Evolutionary conservation across 2,329 filamentous ascomycete genomes (phyloP), one percentile per base, ranked within the genome.

Genomic region (Cladosporium sp.): DNA sequence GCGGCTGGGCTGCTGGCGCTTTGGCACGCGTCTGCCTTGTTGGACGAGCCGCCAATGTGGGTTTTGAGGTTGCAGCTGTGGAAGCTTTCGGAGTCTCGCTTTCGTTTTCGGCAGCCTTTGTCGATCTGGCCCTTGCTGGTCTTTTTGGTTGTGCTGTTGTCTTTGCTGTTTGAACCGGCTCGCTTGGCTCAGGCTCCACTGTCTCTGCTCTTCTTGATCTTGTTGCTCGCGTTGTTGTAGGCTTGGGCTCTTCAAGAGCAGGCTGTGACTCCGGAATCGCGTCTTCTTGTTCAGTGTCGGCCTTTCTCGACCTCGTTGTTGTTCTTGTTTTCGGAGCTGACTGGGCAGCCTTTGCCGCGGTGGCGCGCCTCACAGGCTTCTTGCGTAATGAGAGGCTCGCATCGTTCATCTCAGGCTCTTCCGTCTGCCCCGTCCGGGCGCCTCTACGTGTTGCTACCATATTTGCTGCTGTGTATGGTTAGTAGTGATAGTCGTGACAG

Each of bases 391-490:
- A 52, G 8, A 54, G 38, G 24, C 54, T 48, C 9, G 42, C 20
- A 19, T 53, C 53, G 13, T 47, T 37, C 24, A 36, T 17, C 15
- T 56, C 56, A n/a, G 53, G 53, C 18, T 55, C 54, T 8, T 58
- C 53, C 9, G 53, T 48, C 11, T 49, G 57, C 15, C 53, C 54
- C 2, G 54, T 61, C 3, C 58, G 57, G 55, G 62, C 61, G 22
- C 58, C 61, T 27, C 63, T 56, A 52, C 67, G 54, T 49, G 67
- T 69, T 15, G 66, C 64, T 34, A 68, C 66, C 67, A 69, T 69
- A 19, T 19, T 58, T n/a, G 42, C 39, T 32, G 37, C 36, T 47
- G 37, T 41, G n/a, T 22, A n/a, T 20, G 40, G 37, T 41, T 27
- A 27, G 22, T 27, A 27, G 22, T 27, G 22, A 27, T 27, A 27